Conservation (phyloP, 1,284 basidiomycete species). For the Sporisorium graminicola region DNA sequence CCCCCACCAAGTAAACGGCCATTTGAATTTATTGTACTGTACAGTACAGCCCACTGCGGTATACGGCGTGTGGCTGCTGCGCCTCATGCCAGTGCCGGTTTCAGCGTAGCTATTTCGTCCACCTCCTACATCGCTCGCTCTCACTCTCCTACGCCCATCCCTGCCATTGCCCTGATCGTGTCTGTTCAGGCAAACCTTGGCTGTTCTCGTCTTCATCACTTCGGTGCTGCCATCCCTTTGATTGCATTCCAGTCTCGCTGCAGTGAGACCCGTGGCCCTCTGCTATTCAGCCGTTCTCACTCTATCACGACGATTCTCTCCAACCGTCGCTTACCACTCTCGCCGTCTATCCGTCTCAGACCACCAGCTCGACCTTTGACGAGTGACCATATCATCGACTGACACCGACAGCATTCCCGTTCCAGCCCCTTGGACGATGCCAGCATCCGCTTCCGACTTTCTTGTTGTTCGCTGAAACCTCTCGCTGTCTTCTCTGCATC, state of each 20-base stretch:
- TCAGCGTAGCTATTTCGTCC: no score
- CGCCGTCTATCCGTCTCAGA: not conserved
- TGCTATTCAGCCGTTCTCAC: not conserved
- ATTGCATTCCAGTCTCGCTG: slow-evolving; percentile 37
- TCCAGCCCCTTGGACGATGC: slow-evolving; percentile 30
- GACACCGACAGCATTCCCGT: slow-evolving; percentile 27
- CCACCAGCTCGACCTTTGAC: not conserved
- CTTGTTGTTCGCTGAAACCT: not conserved
- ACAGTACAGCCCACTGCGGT: no score
- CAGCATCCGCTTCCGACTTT: slow-evolving; percentile 3
- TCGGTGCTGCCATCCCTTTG: slow-evolving; percentile 2
- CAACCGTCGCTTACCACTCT: no score
- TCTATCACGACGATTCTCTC: not conserved
- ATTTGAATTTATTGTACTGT: no score
- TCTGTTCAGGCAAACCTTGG: no score
- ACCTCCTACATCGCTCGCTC: no score
- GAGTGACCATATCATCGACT: slow-evolving; percentile 1
- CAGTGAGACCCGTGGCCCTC: slow-evolving; percentile 13
- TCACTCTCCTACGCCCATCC: not conserved
- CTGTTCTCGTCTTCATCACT: not conserved
- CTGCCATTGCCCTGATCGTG: no score
- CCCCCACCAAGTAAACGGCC: no score
- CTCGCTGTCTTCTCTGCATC: slow-evolving; percentile 8
- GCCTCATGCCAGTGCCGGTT: no score
- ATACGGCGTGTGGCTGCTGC: no score